Conservation (phyloP, 179 eudicot genomes). For the Drosera spatulata region DNA sequence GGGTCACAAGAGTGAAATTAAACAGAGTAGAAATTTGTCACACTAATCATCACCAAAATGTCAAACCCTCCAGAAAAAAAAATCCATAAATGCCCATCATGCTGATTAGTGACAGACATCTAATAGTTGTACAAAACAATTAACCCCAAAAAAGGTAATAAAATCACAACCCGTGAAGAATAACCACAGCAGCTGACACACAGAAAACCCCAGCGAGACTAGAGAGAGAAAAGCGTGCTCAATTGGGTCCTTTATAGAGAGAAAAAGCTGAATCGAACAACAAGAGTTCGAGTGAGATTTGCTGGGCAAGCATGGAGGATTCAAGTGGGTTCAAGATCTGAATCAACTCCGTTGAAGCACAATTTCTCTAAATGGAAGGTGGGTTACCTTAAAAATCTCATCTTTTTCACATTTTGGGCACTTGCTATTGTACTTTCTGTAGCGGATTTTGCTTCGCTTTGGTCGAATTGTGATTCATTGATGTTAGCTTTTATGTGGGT, state of each 20-base stretch:
- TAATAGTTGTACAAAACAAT: neutral
- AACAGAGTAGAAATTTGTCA: no score
- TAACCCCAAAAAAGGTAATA: neutral
- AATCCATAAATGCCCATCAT: neutral
- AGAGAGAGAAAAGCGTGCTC: neutral
- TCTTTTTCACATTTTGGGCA: neutral
- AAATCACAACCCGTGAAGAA: neutral
- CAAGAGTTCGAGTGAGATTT: neutral
- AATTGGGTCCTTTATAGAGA: neutral
- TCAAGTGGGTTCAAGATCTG: constrained; percentile 5
- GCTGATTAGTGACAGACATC: neutral
- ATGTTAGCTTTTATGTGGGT: neutral
- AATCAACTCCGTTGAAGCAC: neutral
- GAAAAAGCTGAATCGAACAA: neutral
- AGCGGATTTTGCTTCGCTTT: neutral
- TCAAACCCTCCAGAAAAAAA: no score
- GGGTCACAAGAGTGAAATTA: no score
- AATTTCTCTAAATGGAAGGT: constrained; percentile 9
- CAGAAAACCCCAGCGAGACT: neutral
- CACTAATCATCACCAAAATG: neutral
- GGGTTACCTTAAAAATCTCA: constrained; percentile 1
- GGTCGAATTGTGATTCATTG: neutral
- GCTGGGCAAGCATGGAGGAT: constrained; percentile 4
- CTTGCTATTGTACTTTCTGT: neutral
- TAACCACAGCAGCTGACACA: neutral